Conservation (phyloP, 1,284 basidiomycete species). For the Testicularia cyperi region DNA sequence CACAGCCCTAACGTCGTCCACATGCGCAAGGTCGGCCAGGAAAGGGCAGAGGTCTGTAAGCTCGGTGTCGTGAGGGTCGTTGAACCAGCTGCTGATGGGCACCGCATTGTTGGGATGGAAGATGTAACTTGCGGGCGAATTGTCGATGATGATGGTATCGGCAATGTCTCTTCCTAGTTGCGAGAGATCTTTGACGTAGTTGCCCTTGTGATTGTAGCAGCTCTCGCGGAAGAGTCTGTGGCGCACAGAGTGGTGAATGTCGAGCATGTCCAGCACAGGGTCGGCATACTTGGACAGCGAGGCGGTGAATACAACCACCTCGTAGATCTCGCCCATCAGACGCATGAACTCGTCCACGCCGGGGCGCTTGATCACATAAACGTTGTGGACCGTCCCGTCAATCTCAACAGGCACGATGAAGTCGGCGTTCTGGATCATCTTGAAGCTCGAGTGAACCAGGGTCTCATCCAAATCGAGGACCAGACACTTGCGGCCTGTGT, state of each 20-base stretch:
- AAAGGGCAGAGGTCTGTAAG: slow-evolving; percentile 92
- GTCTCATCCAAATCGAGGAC: slow-evolving; percentile 96
- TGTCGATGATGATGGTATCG: slow-evolving; percentile 96
- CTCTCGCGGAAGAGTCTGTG: slow-evolving; percentile 96
- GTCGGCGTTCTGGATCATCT: slow-evolving; percentile 68
- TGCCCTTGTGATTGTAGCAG: slow-evolving; percentile 98
- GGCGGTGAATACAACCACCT: slow-evolving; percentile 97
- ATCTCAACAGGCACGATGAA: slow-evolving; percentile 99
- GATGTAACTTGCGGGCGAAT: slow-evolving; percentile 97
- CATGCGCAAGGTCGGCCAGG: slow-evolving; percentile 79
- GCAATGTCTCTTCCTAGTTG: slow-evolving; percentile 89
- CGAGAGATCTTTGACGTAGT: slow-evolving; percentile 98
- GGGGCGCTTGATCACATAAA: slow-evolving; percentile 97
- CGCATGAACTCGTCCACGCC: slow-evolving; percentile 96
- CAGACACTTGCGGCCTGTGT: slow-evolving; percentile 79
- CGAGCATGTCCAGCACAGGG: slow-evolving; percentile 94
- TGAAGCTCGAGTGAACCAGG: slow-evolving; percentile 71
- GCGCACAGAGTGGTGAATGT: slow-evolving; percentile 85
- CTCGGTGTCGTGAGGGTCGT: slow-evolving; percentile 78
- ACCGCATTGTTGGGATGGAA: slow-evolving; percentile 99
- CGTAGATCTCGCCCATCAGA: slow-evolving; percentile 96
- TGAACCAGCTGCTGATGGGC: slow-evolving; percentile 98
- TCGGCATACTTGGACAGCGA: slow-evolving; percentile 99
- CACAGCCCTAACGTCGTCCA: slow-evolving; percentile 88
- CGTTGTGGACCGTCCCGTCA: slow-evolving; percentile 95